Evolutionary conservation across 2,329 filamentous ascomycete species (phyloP), one percentile per base, ranked within the genome.

Genomic region (Verticillium alfalfae): DNA sequence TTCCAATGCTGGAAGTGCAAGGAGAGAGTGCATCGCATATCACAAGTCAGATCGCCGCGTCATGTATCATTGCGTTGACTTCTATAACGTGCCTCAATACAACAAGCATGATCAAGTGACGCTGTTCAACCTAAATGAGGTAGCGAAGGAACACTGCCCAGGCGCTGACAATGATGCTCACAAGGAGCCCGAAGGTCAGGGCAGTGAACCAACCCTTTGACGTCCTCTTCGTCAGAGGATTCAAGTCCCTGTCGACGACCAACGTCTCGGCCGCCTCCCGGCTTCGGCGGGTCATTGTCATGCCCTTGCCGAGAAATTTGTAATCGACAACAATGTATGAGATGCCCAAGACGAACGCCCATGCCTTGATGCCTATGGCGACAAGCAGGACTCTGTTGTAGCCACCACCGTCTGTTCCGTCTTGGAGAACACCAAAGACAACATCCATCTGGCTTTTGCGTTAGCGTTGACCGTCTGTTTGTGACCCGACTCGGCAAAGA

Each of bases 1-100:
- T 69, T 75, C 55, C 68, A 70, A 34, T 76, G 75, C 58, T 76
- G 74, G 73, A 67, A 70, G 55, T 77, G 75, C 63, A 74, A 70
- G 58, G 72, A 75, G 26, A 67, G 68, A 37, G 62, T 64, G 38
- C 56, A 64, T 31, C 31, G 65, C 36, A 57, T 66, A 39, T 59
- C 68, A n/a, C 63, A 63, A 39, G 57, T 67, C 26, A 62, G 61
- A 15, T 34, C 57, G 41, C 22, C 7, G 15, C 38, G 31, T 15
- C 56, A 57, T n/a, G 34, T 38, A 39, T 31, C 16, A 38, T 57
- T 38, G 18, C 56, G n/a, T 38, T 16, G 37, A 37, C 9, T 13
- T 16, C 12, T 15, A 26, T 22, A 26, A 37, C 18, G 31, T 34
- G 3, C 59, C 26, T 31, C 38, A 31, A 6, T 26, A 22, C 31